Evolutionary conservation across 805 yeast genomes (phyloP), one percentile per base, ranked within the genome.

Genomic region (Saccharomycopsis oosterbeekiorum): DNA sequence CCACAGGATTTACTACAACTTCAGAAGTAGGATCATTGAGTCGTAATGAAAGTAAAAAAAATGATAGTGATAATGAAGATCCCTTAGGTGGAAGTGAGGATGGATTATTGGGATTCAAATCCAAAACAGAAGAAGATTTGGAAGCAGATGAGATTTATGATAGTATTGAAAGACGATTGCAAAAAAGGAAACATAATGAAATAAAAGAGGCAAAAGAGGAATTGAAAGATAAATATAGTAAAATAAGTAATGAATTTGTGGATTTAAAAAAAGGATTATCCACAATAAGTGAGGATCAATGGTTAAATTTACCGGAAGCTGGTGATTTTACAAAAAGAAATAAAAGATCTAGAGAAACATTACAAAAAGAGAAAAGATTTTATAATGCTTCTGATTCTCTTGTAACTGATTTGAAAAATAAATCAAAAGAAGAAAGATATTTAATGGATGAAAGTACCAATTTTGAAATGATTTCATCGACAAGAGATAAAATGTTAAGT

Each of bases 1-100:
- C 97, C 1, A 82, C 89, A 1, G 98, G 97, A 4, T 92, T 94
- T 72, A 84, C 92, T 0, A 90, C 97, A 0, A 80, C 90, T 62
- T 89, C 94, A 0, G 96, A 87, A 64, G 71, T 87, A 15, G 68
- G 63, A 59, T 60, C 57, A 19, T 68, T 64, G 42, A 68, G 68
- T 37, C 69, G 66, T 5, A 69, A 68, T 36, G 68, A 68, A 5
- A 60, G 60, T 2, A 67, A 62, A 17, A 67, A 63, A 9, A 65
- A 67, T 26, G 69, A 67, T 41, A 68, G 66, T 5, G 70, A 63
- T 2, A 68, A 67, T 57, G 67, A 63, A 0, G 69, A 65, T 2
- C 43, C 41, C 17, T 40, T 12, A 2, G 54, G 24, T n/a, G 73
- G 68, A 37, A 68, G 68, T 4, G 80, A 70, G 29, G 75, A 64